These are phyloP conservation scores for Fusarium sarcochroum DNA, from an alignment of 2,329 filamentous ascomycete species.

Conservation along the genomic window DNA sequence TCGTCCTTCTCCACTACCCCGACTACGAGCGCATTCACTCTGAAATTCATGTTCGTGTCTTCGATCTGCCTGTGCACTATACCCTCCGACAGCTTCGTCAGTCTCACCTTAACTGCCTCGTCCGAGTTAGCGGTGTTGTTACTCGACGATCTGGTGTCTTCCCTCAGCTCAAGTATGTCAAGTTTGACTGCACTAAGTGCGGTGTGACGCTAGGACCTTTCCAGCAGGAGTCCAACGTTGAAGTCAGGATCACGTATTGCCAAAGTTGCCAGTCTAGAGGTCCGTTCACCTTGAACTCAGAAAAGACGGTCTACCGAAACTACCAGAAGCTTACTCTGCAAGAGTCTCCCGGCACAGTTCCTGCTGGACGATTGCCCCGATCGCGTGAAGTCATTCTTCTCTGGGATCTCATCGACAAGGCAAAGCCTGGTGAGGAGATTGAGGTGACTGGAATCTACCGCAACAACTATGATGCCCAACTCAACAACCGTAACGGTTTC, in stretches of 20 bases:
- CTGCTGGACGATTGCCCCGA: constrained; percentile 92
- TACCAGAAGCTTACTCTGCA: constrained; percentile 98
- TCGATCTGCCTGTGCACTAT: constrained; percentile 93
- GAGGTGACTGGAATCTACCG: constrained; percentile 97
- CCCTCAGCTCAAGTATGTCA: constrained; percentile 97
- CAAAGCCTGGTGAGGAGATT: constrained; percentile 97
- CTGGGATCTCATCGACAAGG: constrained; percentile 96
- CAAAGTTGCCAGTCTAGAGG: constrained; percentile 96
- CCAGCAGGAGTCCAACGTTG: constrained; percentile 95
- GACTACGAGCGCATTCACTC: constrained; percentile 98
- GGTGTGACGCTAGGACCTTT: constrained; percentile 93
- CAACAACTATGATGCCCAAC: constrained; percentile 97
- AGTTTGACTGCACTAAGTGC: constrained; percentile 97
- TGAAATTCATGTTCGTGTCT: constrained; percentile 97
- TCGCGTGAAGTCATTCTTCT: constrained; percentile 95
- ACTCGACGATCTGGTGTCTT: constrained; percentile 96
- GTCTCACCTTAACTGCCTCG: constrained; percentile 94
- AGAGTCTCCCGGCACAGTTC: constrained; percentile 96
- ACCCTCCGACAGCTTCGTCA: constrained; percentile 95
- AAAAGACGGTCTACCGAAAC: constrained; percentile 98
- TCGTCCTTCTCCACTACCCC: constrained; percentile 94
- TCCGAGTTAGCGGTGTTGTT: constrained; percentile 94
- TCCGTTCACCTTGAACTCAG: constrained; percentile 94
- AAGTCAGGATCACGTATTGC: constrained; percentile 96
- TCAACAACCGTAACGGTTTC: constrained; percentile 99